Evolutionary conservation across 2,329 filamentous ascomycete genomes (phyloP), one percentile per base, ranked within the genome.

Genomic region (Fusarium sp.): DNA sequence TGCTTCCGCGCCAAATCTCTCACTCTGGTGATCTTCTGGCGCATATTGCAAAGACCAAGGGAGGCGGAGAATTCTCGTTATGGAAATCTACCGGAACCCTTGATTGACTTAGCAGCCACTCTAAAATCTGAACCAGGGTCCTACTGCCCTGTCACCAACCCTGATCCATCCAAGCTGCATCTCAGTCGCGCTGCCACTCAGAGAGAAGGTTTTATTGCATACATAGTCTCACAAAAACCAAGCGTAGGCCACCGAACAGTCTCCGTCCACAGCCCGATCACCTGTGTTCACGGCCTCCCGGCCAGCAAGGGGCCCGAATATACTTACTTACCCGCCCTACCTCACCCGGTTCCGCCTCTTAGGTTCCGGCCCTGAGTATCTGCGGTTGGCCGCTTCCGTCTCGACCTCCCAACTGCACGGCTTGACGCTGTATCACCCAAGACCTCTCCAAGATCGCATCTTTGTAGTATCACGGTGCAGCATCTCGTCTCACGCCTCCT

Each of bases 191-290:
- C 81, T 80, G 80, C 80, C 80, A 79, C 81, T 79, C 70, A 74
- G 71, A 74, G 75, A 62, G 74, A 70, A 70, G 67, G 66, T 59
- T 70, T 70, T 70, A 70, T 67, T 70, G 77, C 71, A 72, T 81
- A 81, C 81, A 81, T 83, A 86, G 85, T 86, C 83, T 82, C 85
- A 87, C 86, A 86, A 86, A 85, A 85, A 80, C 83, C 82, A 82
- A 83, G 80, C 75, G 78, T 79, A 80, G 83, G 81, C 84, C 83
- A 83, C 81, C 80, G 79, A 82, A 80, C 80, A 79, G 78, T 77
- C 76, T 79, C 73, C 75, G 66, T 77, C 74, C 70, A 71, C 76
- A 78, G 78, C 77, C 77, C 75, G 75, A 72, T 75, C 70, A 79
- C 72, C 74, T 76, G 77, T 73, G 73, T 75, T 74, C 72, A 73